Evolutionary conservation across 352 stramenopile genomes (phyloP), one percentile per base, ranked within the genome.

Genomic region (Pythium aristosporum): DNA sequence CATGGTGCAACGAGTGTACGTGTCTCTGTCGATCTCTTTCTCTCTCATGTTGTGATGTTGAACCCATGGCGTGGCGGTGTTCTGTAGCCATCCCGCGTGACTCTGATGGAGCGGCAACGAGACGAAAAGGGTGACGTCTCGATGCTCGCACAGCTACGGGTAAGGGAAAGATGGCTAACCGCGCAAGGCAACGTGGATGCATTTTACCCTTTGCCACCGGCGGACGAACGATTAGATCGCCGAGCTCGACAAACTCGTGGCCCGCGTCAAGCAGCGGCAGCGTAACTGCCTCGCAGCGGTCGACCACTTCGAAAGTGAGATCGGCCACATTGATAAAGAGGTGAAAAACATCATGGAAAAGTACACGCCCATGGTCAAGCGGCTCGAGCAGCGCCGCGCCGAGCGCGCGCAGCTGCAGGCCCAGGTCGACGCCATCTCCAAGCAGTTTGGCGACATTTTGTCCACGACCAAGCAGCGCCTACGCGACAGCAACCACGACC

Each of bases 191-290:
- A 39, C 34, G 6, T 15, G 11, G 3, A 39, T 39, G 11, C 34
- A 39, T 39, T 13, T 39, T 1, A 39, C 34, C 11, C 34, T 39
- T 10, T 39, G 8, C 25, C 25, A 30, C 25, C 25, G 3, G 25
- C 25, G 3, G 25, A 30, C 25, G 25, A 30, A 30, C 25, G 25
- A 30, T 30, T 57, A 92, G 82, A 92, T 90, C 43, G 71, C 63
- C 0, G 80, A 92, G 67, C 63, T 92, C 16, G 82, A 90, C 71
- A 92, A 89, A 39, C 69, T 91, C 13, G 82, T 91, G 34, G 75
- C 77, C 44, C 75, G 75, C 30, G 82, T 91, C 61, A 79, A 87
- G 55, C 82, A 91, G 51, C 77, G 77, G 36, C 80, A 91, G 43
- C 72, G 72, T 34, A 81, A 77, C 44, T 89, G 79, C 34, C 71